phyloP scores from a whole-genome alignment of 441 rosid species.

The Isatis lusitanica region DNA sequence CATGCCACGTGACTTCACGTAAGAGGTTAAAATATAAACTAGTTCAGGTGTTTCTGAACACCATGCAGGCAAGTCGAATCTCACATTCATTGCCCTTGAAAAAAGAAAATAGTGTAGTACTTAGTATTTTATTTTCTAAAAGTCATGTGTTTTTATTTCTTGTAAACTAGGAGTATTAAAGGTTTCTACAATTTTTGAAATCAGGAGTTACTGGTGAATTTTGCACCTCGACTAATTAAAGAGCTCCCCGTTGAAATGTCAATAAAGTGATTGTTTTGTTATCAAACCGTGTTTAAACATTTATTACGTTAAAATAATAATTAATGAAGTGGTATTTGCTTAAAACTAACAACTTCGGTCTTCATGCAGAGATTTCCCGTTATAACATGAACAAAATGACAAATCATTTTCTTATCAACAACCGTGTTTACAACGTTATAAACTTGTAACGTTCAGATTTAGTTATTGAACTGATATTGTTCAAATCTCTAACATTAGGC shows the following conservation, averaged over 20 bases:
- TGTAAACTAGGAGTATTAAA: neutral
- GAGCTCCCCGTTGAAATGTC: neutral
- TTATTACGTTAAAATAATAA: neutral
- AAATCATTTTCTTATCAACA: neutral
- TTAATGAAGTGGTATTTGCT: neutral
- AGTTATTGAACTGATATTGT: conserved; percentile 15
- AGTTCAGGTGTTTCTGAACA: conserved; percentile 18
- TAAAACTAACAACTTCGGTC: neutral
- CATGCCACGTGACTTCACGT: conserved; percentile 9
- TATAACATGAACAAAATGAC: conserved; percentile 10
- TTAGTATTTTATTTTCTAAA: neutral
- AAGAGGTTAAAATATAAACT: neutral
- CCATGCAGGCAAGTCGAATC: conserved; percentile 11
- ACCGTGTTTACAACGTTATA: neutral
- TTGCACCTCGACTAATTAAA: neutral
- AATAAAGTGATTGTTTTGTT: neutral
- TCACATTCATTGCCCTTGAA: neutral
- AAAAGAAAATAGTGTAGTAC: neutral
- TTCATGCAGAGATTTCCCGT: neutral
- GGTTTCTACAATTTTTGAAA: neutral
- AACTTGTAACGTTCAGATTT: conserved; percentile 12
- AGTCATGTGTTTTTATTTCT: neutral
- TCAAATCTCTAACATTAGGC: neutral
- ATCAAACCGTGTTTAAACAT: neutral
- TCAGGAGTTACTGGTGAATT: neutral